phyloP scores from a whole-genome alignment of 2,329 filamentous ascomycete genomes.

The Colletotrichum magnum region DNA sequence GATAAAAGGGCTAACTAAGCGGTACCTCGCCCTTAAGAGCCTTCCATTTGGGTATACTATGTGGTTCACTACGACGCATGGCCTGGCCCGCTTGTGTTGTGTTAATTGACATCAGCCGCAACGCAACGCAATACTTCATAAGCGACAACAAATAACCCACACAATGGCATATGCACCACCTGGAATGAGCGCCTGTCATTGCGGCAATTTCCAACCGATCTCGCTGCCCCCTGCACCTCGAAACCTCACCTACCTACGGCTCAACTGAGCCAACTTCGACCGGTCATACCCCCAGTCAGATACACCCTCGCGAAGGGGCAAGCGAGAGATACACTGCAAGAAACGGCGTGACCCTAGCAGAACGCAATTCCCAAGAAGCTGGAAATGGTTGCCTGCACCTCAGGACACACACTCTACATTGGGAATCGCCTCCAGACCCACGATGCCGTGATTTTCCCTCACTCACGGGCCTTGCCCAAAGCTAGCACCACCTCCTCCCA shows the following conservation, averaged over 20 bases:
- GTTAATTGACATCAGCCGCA: constrained; percentile 28
- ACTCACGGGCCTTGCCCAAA: constrained; percentile 21
- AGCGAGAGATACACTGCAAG: constrained; percentile 17
- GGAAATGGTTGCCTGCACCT: constrained; percentile 41
- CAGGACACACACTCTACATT: constrained; percentile 30
- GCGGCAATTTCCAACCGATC: constrained; percentile 15
- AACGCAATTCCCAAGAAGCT: constrained; percentile 39
- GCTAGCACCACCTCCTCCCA: neutral
- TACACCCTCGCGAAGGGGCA: constrained; percentile 10
- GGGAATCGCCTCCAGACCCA: constrained; percentile 33
- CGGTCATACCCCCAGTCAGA: constrained; percentile 7
- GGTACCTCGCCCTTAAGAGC: no score
- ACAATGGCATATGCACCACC: neutral
- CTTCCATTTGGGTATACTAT: neutral
- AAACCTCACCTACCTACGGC: neutral
- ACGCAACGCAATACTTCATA: constrained; percentile 10
- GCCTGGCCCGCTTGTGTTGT: constrained; percentile 16
- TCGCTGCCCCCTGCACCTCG: neutral
- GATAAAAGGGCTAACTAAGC: no score
- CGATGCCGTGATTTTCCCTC: constrained; percentile 29
- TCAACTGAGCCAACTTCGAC: constrained; percentile 16
- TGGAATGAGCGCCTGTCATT: constrained; percentile 8
- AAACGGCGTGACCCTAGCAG: constrained; percentile 25
- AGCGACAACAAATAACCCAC: constrained; percentile 9
- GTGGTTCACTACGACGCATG: constrained; percentile 6